A percentile compares a stretch with the other conserved stretches of the same genome.
Conservation (phyloP, 768 basidiomycete species). For the Coprinopsis strossmayeri region DNA sequence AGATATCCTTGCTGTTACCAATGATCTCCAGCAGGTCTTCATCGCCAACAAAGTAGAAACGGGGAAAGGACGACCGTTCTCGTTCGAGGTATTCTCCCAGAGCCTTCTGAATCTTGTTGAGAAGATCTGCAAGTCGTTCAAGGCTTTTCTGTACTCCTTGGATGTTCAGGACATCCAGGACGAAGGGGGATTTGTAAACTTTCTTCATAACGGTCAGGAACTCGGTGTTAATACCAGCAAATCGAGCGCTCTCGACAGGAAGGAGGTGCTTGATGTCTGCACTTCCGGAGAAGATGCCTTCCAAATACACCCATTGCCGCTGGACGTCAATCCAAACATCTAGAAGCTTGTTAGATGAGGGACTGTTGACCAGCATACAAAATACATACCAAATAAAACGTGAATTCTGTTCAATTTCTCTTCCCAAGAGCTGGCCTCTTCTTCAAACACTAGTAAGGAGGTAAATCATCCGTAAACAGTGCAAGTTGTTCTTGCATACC, state of each 20-base stretch:
- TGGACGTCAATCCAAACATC: slow-evolving; percentile 99
- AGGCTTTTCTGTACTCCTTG: slow-evolving; percentile 94
- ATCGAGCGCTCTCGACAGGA: slow-evolving; percentile 94
- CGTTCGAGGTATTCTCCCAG: slow-evolving; percentile 98
- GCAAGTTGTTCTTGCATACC: slow-evolving; percentile 33
- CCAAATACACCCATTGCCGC: slow-evolving; percentile 98
- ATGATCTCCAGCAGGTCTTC: slow-evolving; percentile 98
- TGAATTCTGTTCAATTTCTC: slow-evolving; percentile 96
- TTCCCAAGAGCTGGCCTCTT: slow-evolving; percentile 94
- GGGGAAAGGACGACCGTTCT: slow-evolving; percentile 95
- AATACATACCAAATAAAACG: slow-evolving; percentile 77
- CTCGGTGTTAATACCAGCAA: slow-evolving; percentile 97
- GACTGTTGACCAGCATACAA: neutral
- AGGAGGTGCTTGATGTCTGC: slow-evolving; percentile 99
- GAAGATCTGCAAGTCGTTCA: slow-evolving; percentile 90
- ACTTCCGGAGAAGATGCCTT: slow-evolving; percentile 99
- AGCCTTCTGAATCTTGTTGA: slow-evolving; percentile 99
- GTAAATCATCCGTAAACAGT: neutral
- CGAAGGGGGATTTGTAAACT: slow-evolving; percentile 98
- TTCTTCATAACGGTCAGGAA: slow-evolving; percentile 99
- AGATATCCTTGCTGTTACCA: slow-evolving; percentile 97
- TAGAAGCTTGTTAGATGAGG: slow-evolving; percentile 21
- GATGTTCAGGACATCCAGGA: slow-evolving; percentile 95
- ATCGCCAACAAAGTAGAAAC: slow-evolving; percentile 99
- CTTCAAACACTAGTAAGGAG: slow-evolving; percentile 65